Evolutionary conservation across 2,329 filamentous ascomycete genomes (phyloP).

Genomic region (Alternaria brassicae): DNA sequence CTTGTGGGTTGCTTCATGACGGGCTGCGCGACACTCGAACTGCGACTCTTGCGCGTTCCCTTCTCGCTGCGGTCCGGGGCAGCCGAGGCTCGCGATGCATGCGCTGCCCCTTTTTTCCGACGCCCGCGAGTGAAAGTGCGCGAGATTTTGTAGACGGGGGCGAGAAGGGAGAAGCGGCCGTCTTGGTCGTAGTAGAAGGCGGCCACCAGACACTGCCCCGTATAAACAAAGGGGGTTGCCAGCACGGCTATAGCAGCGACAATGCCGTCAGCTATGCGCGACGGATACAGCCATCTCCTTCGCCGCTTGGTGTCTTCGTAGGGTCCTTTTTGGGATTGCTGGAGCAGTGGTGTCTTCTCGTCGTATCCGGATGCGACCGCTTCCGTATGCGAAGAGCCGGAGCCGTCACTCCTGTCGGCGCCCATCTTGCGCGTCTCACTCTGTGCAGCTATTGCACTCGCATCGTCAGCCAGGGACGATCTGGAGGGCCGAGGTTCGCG

Average conservation of each 20-base stretch:
- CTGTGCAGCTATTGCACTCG: slow-evolving; percentile 39
- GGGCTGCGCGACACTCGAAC: slow-evolving; percentile 32
- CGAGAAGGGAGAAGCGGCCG: slow-evolving; percentile 78
- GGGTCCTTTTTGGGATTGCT: slow-evolving; percentile 32
- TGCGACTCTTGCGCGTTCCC: slow-evolving; percentile 41
- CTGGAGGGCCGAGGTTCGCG: slow-evolving; percentile 34
- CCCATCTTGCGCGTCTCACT: slow-evolving; percentile 45
- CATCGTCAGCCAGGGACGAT: slow-evolving; percentile 42
- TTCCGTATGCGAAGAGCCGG: slow-evolving; percentile 35
- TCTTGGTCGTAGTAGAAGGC: slow-evolving; percentile 85
- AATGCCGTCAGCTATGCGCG: slow-evolving; percentile 73
- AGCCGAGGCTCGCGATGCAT: slow-evolving; percentile 37
- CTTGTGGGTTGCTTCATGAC: slow-evolving; percentile 40
- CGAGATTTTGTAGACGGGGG: slow-evolving; percentile 71
- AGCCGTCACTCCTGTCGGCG: slow-evolving; percentile 25
- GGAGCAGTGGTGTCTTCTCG: slow-evolving; percentile 75
- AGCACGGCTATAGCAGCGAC: slow-evolving; percentile 80
- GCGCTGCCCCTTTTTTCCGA: slow-evolving; percentile 40
- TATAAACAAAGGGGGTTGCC: slow-evolving; percentile 77
- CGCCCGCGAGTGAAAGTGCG: slow-evolving; percentile 55
- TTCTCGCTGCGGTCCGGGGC: slow-evolving; percentile 39
- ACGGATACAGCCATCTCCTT: slow-evolving; percentile 63
- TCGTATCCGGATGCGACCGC: slow-evolving; percentile 52
- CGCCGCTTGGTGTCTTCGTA: slow-evolving; percentile 46
- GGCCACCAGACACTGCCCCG: slow-evolving; percentile 81